Conservation (phyloP, 2,329 filamentous ascomycete species). For the Coniochaeta sp. region DNA sequence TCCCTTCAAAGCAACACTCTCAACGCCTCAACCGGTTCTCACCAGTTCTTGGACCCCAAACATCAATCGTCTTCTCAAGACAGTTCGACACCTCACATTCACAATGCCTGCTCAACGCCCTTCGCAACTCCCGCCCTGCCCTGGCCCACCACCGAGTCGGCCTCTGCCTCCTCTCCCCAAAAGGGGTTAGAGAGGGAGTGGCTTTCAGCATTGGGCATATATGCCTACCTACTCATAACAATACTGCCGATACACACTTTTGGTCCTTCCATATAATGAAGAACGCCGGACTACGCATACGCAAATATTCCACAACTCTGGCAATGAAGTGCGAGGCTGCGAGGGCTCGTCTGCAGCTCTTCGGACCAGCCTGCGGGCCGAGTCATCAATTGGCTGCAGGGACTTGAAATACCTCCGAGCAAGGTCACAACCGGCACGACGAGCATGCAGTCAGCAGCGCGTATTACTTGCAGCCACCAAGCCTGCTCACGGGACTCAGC, state of each 20-base stretch:
- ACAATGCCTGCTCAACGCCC: conserved; percentile 54
- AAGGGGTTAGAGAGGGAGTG: conserved; percentile 35
- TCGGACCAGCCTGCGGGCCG: background rate
- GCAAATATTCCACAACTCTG: background rate
- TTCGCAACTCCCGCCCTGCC: conserved; percentile 60
- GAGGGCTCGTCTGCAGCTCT: background rate
- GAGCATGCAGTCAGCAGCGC: background rate
- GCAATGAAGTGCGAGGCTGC: background rate
- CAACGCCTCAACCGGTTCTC: background rate
- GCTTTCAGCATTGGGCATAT: background rate
- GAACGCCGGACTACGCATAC: background rate
- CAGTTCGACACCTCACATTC: conserved; percentile 9
- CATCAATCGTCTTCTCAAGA: conserved; percentile 3
- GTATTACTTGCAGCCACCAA: background rate
- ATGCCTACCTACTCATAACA: background rate
- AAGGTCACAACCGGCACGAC: background rate
- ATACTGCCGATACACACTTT: background rate
- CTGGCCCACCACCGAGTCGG: conserved; percentile 56
- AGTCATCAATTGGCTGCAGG: background rate
- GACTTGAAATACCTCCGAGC: background rate
- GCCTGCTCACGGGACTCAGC: background rate
- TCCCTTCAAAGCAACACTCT: background rate
- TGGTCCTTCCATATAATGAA: background rate
- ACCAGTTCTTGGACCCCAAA: background rate
- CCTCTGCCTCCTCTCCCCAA: conserved; percentile 60